phyloP scores from a whole-genome alignment of 73 alveolate species.

The Symbiodinium natans region DNA sequence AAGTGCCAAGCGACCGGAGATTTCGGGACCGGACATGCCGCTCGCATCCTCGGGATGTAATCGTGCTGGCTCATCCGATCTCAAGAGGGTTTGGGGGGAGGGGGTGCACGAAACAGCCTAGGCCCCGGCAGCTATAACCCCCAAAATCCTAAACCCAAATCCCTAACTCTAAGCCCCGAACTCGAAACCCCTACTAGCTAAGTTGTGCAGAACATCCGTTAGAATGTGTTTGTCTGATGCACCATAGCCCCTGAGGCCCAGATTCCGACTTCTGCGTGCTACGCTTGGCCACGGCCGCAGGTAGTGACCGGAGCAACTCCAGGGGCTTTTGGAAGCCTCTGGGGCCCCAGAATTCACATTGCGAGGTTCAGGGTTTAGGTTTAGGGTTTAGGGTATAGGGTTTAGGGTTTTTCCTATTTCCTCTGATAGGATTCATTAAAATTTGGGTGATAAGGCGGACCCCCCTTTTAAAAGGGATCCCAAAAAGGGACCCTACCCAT shows the following conservation, averaged over 20 bases:
- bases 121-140: neutral
- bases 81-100: too few species aligned
- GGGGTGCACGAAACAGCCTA: neutral
- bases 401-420: too few species aligned
- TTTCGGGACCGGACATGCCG: neutral
- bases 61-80: too few species aligned
- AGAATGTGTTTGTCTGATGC: neutral
- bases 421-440: too few species aligned
- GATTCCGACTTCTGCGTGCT: neutral
- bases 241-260: neutral
- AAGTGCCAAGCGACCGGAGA: neutral
- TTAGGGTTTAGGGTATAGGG: too few species aligned
- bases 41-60: neutral
- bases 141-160: neutral
- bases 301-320: neutral
- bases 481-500: too few species aligned
- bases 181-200: too few species aligned
- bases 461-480: too few species aligned
- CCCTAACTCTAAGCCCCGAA: neutral
- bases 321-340: neutral
- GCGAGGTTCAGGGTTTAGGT: too few species aligned
- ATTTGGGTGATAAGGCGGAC: too few species aligned
- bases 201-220: too few species aligned
- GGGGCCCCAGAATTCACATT: too few species aligned
- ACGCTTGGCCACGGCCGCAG: neutral